Evolutionary conservation across 352 stramenopile genomes (phyloP).

Genomic region (Pythium dissotocum): DNA sequence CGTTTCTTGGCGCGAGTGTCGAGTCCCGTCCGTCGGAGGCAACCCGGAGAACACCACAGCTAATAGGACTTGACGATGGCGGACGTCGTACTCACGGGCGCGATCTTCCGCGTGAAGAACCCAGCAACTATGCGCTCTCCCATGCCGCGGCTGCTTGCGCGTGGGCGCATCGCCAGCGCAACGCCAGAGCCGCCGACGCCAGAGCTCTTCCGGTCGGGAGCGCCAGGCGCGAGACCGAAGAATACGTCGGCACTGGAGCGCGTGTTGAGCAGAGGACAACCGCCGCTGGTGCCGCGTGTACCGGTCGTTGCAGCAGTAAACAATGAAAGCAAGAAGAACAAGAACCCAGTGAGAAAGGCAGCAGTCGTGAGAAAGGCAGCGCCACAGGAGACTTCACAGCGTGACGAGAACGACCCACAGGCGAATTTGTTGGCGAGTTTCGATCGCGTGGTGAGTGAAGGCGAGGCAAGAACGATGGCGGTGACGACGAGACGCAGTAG

Average conservation of each 20-base stretch:
- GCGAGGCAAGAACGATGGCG: conserved; percentile 7
- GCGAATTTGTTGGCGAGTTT: conserved; percentile 14
- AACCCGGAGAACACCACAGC: neutral
- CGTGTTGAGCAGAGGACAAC: conserved; percentile 1
- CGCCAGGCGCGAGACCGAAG: neutral
- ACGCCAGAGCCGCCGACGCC: conserved; percentile 18
- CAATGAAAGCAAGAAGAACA: neutral
- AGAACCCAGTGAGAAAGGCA: neutral
- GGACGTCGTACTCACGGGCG: conserved; percentile 33
- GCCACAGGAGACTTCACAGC: neutral
- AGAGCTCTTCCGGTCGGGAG: conserved; percentile 5
- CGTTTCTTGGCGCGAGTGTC: neutral
- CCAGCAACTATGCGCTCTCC: conserved; percentile 24
- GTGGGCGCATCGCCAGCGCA: conserved; percentile 20
- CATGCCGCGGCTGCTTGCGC: conserved; percentile 19
- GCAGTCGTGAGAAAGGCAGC: neutral
- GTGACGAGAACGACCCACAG: neutral
- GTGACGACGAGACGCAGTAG: neutral
- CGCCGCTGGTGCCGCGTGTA: neutral
- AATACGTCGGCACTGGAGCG: conserved; percentile 15
- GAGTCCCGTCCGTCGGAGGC: neutral
- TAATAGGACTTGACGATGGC: conserved; percentile 18
- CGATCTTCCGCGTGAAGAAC: conserved; percentile 36
- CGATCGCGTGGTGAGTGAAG: conserved; percentile 20
- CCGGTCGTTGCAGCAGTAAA: neutral